Evolutionary conservation across 768 basidiomycete genomes (phyloP).

Genomic region (Amanita rubescens): DNA sequence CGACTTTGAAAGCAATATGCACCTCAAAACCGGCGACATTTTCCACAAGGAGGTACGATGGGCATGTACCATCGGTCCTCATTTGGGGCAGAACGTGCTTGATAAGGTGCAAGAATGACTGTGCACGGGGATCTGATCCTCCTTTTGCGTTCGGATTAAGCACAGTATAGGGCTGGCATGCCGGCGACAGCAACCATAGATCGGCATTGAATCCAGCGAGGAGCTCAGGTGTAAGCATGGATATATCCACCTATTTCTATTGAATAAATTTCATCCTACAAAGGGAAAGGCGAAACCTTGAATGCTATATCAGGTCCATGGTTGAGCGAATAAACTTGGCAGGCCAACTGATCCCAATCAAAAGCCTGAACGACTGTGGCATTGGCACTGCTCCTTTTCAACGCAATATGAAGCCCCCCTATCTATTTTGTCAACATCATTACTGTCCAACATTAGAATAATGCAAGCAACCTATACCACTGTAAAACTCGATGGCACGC

Average conservation of each 20-base stretch:
- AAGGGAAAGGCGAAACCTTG: slow-evolving; percentile 32
- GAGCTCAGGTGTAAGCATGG: slow-evolving; percentile 39
- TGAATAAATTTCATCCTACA: slow-evolving; percentile 2
- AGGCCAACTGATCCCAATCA: slow-evolving; percentile 77
- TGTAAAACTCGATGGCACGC: slow-evolving; percentile 62
- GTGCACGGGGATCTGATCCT: slow-evolving; percentile 63
- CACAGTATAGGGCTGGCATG: slow-evolving; percentile 81
- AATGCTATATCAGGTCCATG: slow-evolving; percentile 37
- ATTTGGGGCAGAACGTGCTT: slow-evolving; percentile 55
- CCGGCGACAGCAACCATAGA: slow-evolving; percentile 74
- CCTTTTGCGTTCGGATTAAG: slow-evolving; percentile 70
- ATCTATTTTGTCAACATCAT: not conserved
- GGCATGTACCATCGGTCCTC: slow-evolving; percentile 35
- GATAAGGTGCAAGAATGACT: slow-evolving; percentile 68
- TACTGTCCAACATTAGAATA: not conserved
- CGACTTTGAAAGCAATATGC: slow-evolving; percentile 12
- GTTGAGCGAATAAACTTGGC: slow-evolving; percentile 62
- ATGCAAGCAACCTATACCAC: slow-evolving; percentile 61
- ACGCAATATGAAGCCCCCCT: slow-evolving; percentile 72
- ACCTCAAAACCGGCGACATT: slow-evolving; percentile 86
- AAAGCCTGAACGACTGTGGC: slow-evolving; percentile 57
- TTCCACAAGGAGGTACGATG: slow-evolving; percentile 59
- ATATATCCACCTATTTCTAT: slow-evolving; percentile 48
- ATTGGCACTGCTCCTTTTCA: slow-evolving; percentile 41
- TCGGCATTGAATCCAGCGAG: slow-evolving; percentile 44